Base-by-base conservation (phyloP, 352 stramenopile genomes). In the Pythium insidiosum region DNA sequence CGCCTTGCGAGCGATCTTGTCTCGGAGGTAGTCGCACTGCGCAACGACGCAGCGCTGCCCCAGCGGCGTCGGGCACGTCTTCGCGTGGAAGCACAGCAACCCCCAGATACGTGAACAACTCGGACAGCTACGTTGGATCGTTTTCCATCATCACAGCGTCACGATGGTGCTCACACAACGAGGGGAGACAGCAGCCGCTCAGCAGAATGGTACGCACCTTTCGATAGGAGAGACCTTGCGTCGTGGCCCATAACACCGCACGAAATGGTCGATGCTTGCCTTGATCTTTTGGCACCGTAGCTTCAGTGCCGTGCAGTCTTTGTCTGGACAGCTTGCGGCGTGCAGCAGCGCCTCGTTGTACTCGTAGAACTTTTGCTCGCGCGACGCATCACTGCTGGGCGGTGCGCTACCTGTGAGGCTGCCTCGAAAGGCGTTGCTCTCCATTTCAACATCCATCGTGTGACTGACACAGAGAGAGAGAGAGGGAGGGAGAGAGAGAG, bases 271-370 rank as follows among this genome's bases (percentile, higher is more conserved):
- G 54, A 91, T 89, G 41, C 78, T 88, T n/a, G 68, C 73, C 47
- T 88, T 90, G 31, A 94, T 76, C 61, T 94, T 94, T 53, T 90
- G 78, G 52, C 81, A 94, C 25, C 81, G 79, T 9, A 73, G 73
- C 29, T 68, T 66, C 41, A 63, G 58, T 34, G 64, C 73, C 39
- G 68, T 63, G 44, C 81, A 94, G 5, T 87, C 65, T 39, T 66
- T 23, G 20, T 79, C 53, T 5, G 38, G 35, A 26, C 81, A 94
- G 20, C 66, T 71, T 22, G 81, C 64, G 6, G 78, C 74, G 43
- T 94, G 81, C 23, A 78, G 46, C 22, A 94, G 59, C 54, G 81
- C 81, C 10, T 83, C 72, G 42, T 94, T 88, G 67, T 94, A 94
- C 29, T 86, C 70, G 33, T 68, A 76, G 50, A 94, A 89, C 61